Evolutionary conservation across 176 grass and related monocot genomes (phyloP), one percentile per base, ranked within the genome.

Genomic region (Oryza meyeriana): DNA sequence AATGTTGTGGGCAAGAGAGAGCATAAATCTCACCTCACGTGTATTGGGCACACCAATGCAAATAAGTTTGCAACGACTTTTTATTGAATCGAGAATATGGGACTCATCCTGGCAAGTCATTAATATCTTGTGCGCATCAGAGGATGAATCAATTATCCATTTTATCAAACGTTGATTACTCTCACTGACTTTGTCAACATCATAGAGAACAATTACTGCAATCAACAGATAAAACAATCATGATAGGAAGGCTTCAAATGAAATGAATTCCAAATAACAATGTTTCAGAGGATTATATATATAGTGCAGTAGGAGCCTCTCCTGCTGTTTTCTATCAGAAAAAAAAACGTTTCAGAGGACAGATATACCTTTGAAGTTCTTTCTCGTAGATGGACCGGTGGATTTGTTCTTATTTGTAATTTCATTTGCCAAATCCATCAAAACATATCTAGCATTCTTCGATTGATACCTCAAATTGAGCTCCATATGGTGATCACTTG

Each of bases 61-160:
- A 65, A 94, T 85, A 84, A 94, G 72, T 65, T 94, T 89, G 80
- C 80, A 94, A 34, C 83, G 83, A 40, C n/a, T 87, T 20, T 81
- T 87, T 64, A 94, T 88, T 48, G 80, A 91, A 84, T 94, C 80
- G 22, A 88, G 65, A 66, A 94, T 83, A 94, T 71, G 66, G 39
- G 83, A 42, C 8, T 86, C 92, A 77, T 94, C 88, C 70, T 88
- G 75, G 84, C 92, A 94, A 86, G 88, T 91, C 62, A 91, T 85
- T 66, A 94, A 59, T 74, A 94, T 88, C 76, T 94, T 94, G 88
- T 89, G 91, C 75, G 80, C 62, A 75, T 91, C 86, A 74, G 82
- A 86, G 55, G 84, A 94, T 13, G 88, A 94, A 80, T 94, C 92
- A 48, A 94, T 84, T 78, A 94, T 91, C 88, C 88, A 94, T 81